Base-by-base conservation (phyloP, 345 rosid genomes). In the Hibiscus mutabilis region DNA sequence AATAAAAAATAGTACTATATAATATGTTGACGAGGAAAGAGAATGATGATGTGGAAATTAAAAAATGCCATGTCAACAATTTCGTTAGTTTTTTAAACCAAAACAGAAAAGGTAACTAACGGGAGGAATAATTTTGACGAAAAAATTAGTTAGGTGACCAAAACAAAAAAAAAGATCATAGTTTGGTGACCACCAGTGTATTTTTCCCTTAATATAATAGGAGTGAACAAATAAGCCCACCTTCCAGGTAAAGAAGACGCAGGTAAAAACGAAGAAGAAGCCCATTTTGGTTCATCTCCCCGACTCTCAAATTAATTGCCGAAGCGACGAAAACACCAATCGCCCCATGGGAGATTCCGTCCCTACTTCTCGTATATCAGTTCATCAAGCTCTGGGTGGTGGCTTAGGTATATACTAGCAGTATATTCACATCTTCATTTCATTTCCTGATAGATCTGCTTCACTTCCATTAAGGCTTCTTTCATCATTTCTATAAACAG, bases 301-400 rank as follows among this genome's bases (percentile, higher is more conserved):
- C 7, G 15, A 29, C 35, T 56, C 67, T 62, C 19, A 24, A 73
- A 21, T 49, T 71, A 27, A 14, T 73, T 70, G 27, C 58, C 8
- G 56, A 35, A 27, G 42, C 6, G 6, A 67, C 3, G 55, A 78
- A 77, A 52, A 55, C 72, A 60, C 68, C 59, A 56, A 73, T 71
- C 68, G 60, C 61, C 79, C 68, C 81, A 89, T 89, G 96, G 88
- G 78, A 80, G 88, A 85, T 22, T 78, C 87, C 46, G 15, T 75
- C 69, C 82, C 88, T 55, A 74, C 79, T 56, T 77, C 63, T 73
- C 83, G 85, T 72, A 27, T 78, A 29, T 87, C 89, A 78, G 90
- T 91, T 72, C 91, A 92, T 66, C 86, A 81, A 70, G 81, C 83
- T 67, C 95, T 96, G 16, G 96, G 98, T 52, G 96, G 87, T 22